Base-by-base conservation (phyloP, 1,139 yeast genomes). In the Kodamaea plutei region DNA sequence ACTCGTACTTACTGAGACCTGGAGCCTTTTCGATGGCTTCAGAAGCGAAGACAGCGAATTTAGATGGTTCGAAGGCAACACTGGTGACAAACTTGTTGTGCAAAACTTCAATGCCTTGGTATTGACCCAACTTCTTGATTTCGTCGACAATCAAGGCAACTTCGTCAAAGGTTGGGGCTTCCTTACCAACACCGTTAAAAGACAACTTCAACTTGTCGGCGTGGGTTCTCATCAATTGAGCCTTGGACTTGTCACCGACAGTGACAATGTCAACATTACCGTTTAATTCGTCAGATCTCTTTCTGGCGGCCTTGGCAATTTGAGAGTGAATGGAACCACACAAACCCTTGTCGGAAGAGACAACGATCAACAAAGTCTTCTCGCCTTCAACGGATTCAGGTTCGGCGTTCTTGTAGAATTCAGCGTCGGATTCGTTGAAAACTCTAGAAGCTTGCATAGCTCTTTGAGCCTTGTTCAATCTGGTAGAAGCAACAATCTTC, bases 291-390 rank as follows among this genome's bases (percentile, higher is more conserved):
- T 47, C 61, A 40, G 81, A 54, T 67, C 79, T 76, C 46, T 50
- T 61, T 69, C 94, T 85, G 43, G 95, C 84, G 43, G 84, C 76
- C 70, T 91, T 88, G 52, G 96, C 83, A 50, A 89, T 68, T 68
- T 85, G 95, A 31, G 98, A 76, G 71, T 91, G 98, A 56, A 91
- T 87, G 31, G 97, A 89, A 52, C 98, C 98, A 77, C 98, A 91
- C 56, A 91, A 78, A 56, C 98, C 98, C 73, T 91, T 91, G 72
- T 91, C 98, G 37, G 97, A 88, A 32, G 97, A 84, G 45, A 87
- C 79, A 40, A 89, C 96, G 52, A 91, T 71, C 50, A 87, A 64
- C 55, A 91, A 76, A 52, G 83, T 78, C 54, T 76, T 79, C 39
- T 72, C 73, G 32, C 64, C 63, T 47, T 69, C 75, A 30, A 55